phyloP scores from a whole-genome alignment of 306 rosid genomes.

The Begonia peltatifolia region DNA sequence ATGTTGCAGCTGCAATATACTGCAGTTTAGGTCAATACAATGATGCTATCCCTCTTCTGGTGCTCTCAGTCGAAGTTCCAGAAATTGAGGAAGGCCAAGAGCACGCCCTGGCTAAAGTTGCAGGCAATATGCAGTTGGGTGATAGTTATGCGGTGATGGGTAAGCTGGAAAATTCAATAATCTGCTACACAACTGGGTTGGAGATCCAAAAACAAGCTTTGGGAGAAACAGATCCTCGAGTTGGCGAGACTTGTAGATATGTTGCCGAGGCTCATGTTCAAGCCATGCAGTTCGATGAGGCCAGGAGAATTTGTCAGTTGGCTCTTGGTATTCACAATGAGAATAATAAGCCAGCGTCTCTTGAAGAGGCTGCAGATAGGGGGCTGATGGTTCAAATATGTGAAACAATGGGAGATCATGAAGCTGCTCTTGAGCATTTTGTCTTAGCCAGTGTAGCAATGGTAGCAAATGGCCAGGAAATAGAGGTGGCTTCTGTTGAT shows the following conservation, averaged over 20 bases:
- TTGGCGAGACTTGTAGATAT: slow-evolving; percentile 85
- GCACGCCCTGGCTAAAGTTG: slow-evolving; percentile 71
- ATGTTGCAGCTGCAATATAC: slow-evolving; percentile 69
- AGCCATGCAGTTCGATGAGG: slow-evolving; percentile 70
- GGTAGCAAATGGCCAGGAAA: slow-evolving; percentile 78
- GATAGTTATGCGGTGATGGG: slow-evolving; percentile 84
- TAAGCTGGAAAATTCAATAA: slow-evolving; percentile 69
- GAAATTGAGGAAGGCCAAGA: slow-evolving; percentile 45
- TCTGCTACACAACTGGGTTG: slow-evolving; percentile 55
- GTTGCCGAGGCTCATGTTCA: slow-evolving; percentile 90
- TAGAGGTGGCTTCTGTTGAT: slow-evolving; percentile 78
- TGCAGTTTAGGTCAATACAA: slow-evolving; percentile 54
- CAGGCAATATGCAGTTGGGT: slow-evolving; percentile 91
- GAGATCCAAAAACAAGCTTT: slow-evolving; percentile 61
- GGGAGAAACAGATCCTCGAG: slow-evolving; percentile 72
- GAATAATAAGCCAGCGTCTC: slow-evolving; percentile 50
- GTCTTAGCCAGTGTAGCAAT: slow-evolving; percentile 85
- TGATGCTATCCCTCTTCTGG: slow-evolving; percentile 65
- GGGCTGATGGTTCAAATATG: slow-evolving; percentile 92
- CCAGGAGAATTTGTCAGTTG: slow-evolving; percentile 66
- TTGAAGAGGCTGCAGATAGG: slow-evolving; percentile 88
- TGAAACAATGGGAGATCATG: slow-evolving; percentile 80
- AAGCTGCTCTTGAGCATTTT: slow-evolving; percentile 82
- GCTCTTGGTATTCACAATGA: slow-evolving; percentile 73
- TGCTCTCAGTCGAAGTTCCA: slow-evolving; percentile 62